Evolutionary conservation across 176 grass and related monocot species (phyloP), one percentile per base, ranked within the genome.

Genomic region (Bonia amplexicaulis): DNA sequence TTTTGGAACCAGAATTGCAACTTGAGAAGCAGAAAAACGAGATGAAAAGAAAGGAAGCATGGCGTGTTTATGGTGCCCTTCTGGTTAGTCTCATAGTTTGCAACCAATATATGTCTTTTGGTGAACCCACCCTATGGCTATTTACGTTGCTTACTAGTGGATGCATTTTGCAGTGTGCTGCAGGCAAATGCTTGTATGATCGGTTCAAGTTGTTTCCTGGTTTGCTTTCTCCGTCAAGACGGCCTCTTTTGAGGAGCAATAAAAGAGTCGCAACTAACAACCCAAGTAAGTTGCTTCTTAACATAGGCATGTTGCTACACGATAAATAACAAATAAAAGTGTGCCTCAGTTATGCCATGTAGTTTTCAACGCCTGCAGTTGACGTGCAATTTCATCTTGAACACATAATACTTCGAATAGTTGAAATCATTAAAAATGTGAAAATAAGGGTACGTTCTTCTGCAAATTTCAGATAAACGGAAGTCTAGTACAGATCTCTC

Each of bases 1-100:
- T 95, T 77, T 79, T 98, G 74, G 93, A 91, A 22, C 96, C 91
- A 4, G 96, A 98, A 73, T 86, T 98, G 79, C 93, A 95, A 80
- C 93, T 91, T 48, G 90, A 98, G 66, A 92, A 95, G 63, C 96
- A 98, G 78, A 92, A 87, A 90, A 98, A 98, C 84, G 96, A 95
- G 79, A 85, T 91, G 87, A 98, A 95, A 78, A 90, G 96, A 73
- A 98, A 94, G 80, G 93, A 98, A 87, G 96, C 93, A 84, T 98
- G 96, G 89, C 96, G 84, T 89, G 96, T 98, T 82, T 92, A 95
- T 78, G 88, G 88, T 89, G 89, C 93, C 68, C 75, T 98, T 65
- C 55, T 93, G 93, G 95, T 98, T 60, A 86, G 82, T 84, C 74
- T 61, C 19, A 51, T 53, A 82, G 46, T 26, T 69, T 45, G 74